These are phyloP conservation scores for Neonectria coccinea DNA, from an alignment of 2,329 filamentous ascomycete species.

Conservation along the genomic window DNA sequence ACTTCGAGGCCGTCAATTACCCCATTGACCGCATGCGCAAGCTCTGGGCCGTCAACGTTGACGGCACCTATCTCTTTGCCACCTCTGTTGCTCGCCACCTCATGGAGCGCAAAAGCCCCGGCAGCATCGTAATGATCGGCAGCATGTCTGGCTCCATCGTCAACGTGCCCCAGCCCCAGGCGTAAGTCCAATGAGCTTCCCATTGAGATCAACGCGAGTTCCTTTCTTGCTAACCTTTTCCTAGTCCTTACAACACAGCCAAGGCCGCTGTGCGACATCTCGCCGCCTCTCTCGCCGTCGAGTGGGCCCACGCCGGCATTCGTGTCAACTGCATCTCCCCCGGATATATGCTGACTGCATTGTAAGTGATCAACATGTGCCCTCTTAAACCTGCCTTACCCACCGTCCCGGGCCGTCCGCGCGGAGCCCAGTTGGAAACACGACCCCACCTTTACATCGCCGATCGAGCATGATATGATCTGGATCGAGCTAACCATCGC, in stretches of 20 bases:
- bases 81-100: constrained; percentile 87
- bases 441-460: constrained; percentile 20
- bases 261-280: constrained; percentile 94
- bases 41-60: constrained; percentile 94
- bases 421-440: neutral
- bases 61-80: constrained; percentile 90
- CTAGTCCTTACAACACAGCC: constrained; percentile 85
- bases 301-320: constrained; percentile 90
- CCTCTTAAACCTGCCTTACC: neutral
- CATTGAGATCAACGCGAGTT: neutral
- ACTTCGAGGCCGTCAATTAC: constrained; percentile 92
- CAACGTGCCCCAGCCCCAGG: constrained; percentile 94
- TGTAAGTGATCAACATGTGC: constrained; percentile 68
- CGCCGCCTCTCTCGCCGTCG: constrained; percentile 87
- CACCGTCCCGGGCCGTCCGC: constrained; percentile 3
- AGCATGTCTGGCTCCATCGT: constrained; percentile 96
- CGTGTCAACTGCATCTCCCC: constrained; percentile 96
- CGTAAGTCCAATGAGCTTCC: constrained; percentile 54
- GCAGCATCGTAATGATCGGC: constrained; percentile 93
- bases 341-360: constrained; percentile 94
- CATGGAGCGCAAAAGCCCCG: constrained; percentile 81
- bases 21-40: constrained; percentile 92
- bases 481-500: constrained; percentile 18
- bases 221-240: constrained; percentile 1
- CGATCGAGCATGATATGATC: constrained; percentile 14